Evolutionary conservation across 495 filamentous ascomycete species (phyloP).

Genomic region (Evansstolkia leycettana): DNA sequence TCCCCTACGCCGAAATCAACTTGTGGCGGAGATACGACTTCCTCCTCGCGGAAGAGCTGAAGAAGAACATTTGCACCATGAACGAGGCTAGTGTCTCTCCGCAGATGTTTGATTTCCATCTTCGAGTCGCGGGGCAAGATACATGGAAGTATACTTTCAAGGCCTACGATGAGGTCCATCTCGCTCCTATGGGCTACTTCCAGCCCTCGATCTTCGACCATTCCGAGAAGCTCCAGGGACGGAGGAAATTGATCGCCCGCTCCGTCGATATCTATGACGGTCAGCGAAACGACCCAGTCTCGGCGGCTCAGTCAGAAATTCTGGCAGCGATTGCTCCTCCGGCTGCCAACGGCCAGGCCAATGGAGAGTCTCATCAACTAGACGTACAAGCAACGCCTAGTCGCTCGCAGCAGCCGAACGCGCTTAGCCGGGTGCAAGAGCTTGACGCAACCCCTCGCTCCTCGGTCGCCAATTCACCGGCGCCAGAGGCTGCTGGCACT

Average conservation of each 20-base stretch:
- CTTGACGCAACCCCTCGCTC: conserved; percentile 62
- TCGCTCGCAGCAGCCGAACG: conserved; percentile 25
- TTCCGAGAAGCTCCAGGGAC: conserved; percentile 59
- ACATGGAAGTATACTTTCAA: conserved; percentile 89
- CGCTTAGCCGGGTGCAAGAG: conserved; percentile 39
- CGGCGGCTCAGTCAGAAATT: conserved; percentile 72
- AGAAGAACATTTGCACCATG: conserved; percentile 79
- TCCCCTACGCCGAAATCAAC: conserved; percentile 90
- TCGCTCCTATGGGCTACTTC: conserved; percentile 85
- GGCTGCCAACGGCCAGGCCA: conserved; percentile 25
- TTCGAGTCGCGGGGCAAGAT: conserved; percentile 75
- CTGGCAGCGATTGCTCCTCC: conserved; percentile 53
- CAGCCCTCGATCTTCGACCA: conserved; percentile 80
- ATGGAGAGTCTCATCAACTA: conserved; percentile 18
- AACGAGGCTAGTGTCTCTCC: conserved; percentile 73
- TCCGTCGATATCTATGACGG: conserved; percentile 92
- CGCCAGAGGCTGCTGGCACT: conserved; percentile 57
- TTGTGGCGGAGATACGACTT: conserved; percentile 84
- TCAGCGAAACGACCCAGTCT: conserved; percentile 76
- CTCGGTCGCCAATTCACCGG: conserved; percentile 77
- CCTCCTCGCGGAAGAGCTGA: conserved; percentile 85
- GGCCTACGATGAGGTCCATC: conserved; percentile 83
- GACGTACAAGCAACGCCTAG: conserved; percentile 30
- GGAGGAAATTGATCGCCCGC: conserved; percentile 65
- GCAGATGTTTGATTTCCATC: conserved; percentile 72